Base-by-base conservation (phyloP, 352 stramenopile genomes). In the Plasmopara viticola region DNA sequence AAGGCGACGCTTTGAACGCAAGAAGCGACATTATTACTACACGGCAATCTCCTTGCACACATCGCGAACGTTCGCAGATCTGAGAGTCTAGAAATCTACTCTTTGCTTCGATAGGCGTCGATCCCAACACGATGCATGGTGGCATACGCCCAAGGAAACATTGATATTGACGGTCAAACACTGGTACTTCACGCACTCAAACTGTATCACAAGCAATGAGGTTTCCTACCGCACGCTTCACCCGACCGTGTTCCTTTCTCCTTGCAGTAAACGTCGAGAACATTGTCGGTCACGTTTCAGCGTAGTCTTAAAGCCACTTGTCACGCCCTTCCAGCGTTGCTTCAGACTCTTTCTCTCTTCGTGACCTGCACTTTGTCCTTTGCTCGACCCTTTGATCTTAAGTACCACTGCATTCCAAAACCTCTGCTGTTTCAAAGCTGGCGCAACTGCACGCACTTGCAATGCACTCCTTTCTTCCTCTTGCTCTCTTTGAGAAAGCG, bases 271-370 rank as follows among this genome's bases (percentile, higher is more conserved):
- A 4, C 60, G 50, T 49, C 60, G 50, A 44, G 35, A 48, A n/a
- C 40, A 51, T 39, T 35, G 41, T 20, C 39, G 45, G 34, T 34
- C 7, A n/a, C 60, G 43, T 47, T 67, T 64, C 17, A 58, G 15
- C 25, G 29, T 44, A 13, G 28, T 35, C 31, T 56, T 59, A 0
- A 70, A 14, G 9, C 46, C 44, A 12, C 35, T 54, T 20, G 47
- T 56, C 7, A 65, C 46, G 18, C 39, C 41, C 29, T 59, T 59
- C 62, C 58, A 70, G 20, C 37, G 40, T 38, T 67, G 43, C 0
- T 50, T 15, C 41, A 70, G 30, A 10, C 53, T 64, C 42, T 60
- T 64, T 37, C 47, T 38, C 17, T 58, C 17, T 30, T 59, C 55
- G 13, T 53, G 20, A 5, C 4, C 17, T 15, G 48, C 5, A 37